Evolutionary conservation across 148 eudicot genomes (phyloP).

Genomic region (Arbutus unedo): DNA sequence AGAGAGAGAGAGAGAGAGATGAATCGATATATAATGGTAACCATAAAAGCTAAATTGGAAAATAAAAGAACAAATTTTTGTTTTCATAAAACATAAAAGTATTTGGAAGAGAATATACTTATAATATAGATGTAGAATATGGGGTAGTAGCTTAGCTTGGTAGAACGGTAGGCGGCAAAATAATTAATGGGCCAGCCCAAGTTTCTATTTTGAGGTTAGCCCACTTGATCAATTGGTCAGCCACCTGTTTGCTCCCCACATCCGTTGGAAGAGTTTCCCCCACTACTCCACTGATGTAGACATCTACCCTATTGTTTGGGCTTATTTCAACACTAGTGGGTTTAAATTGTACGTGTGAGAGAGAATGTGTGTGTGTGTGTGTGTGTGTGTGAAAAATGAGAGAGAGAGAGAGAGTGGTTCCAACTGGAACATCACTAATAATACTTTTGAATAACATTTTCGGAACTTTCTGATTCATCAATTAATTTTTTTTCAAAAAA

Average conservation of each 20-base stretch:
- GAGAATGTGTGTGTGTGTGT: too few species aligned
- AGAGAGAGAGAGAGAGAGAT: constrained; percentile 1
- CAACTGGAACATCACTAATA: too few species aligned
- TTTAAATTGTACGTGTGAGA: too few species aligned
- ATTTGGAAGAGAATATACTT: neutral
- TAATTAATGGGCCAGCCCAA: neutral
- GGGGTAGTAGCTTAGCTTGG: too few species aligned
- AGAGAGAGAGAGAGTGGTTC: too few species aligned
- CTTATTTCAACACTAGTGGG: neutral
- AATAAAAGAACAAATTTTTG: neutral
- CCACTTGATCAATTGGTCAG: neutral
- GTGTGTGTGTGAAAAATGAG: too few species aligned
- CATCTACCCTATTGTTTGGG: neutral
- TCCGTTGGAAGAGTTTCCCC: neutral
- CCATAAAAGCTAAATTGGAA: neutral
- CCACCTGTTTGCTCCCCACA: neutral
- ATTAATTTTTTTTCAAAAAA: too few species aligned
- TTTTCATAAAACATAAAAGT: neutral
- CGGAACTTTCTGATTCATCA: too few species aligned
- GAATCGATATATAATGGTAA: neutral
- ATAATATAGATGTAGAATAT: neutral
- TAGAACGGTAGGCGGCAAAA: neutral
- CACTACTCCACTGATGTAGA: neutral
- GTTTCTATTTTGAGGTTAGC: constrained; percentile 12
- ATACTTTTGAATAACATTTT: too few species aligned